Evolutionary conservation across 495 filamentous ascomycete genomes (phyloP).

Genomic region (Letharia columbiana): DNA sequence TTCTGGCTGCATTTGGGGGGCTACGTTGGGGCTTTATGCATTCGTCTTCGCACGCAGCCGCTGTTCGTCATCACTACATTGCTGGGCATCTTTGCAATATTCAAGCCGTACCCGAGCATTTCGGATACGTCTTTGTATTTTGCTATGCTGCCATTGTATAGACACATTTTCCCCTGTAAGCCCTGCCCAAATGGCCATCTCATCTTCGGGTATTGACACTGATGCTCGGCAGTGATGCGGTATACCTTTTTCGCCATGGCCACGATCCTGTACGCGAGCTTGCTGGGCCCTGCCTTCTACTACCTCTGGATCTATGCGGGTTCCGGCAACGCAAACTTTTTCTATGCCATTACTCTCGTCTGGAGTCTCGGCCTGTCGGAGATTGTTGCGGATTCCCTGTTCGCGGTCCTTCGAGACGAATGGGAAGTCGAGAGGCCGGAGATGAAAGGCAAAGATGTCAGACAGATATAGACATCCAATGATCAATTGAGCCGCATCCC

Average conservation of each 20-base stretch:
- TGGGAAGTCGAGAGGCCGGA: constrained; percentile 90
- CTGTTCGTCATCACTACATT: constrained; percentile 75
- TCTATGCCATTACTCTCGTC: constrained; percentile 96
- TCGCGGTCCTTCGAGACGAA: constrained; percentile 83
- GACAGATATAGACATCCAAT: constrained; percentile 57
- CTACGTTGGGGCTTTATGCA: constrained; percentile 76
- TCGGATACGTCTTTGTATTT: constrained; percentile 79
- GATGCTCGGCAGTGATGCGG: constrained; percentile 58
- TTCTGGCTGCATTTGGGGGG: constrained; percentile 92
- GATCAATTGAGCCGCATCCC: background rate
- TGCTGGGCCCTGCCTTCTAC: constrained; percentile 92
- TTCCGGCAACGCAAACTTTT: constrained; percentile 97
- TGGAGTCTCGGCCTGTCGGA: constrained; percentile 85
- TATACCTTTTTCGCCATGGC: constrained; percentile 82
- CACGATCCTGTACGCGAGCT: constrained; percentile 73
- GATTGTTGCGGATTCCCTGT: constrained; percentile 73
- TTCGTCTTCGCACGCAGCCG: constrained; percentile 74
- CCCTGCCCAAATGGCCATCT: constrained; percentile 18
- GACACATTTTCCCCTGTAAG: constrained; percentile 85
- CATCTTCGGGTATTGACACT: background rate
- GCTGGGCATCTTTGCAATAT: constrained; percentile 80
- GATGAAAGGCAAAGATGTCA: constrained; percentile 74
- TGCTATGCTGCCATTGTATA: constrained; percentile 73
- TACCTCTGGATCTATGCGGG: constrained; percentile 98
- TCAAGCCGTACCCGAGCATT: constrained; percentile 93